Evolutionary conservation across 148 eudicot species (phyloP), one percentile per base, ranked within the genome.

Genomic region (Silene latifolia): DNA sequence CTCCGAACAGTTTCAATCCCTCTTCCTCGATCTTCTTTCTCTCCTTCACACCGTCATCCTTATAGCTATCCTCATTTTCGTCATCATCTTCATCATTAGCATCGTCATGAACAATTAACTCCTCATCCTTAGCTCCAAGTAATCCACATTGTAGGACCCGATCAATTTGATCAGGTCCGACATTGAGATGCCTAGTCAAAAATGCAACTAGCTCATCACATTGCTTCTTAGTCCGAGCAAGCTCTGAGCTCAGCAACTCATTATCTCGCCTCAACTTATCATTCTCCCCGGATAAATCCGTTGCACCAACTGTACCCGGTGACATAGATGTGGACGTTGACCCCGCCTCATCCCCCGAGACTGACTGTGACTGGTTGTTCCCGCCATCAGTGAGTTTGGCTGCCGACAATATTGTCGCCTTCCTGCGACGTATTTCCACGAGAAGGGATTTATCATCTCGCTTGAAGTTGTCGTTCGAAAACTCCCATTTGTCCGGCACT

Each of bases 401-500:
- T 15, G 53, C 17, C 1, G 67, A 25, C 9, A 23, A 12, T 4
- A 9, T 15, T 4, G 78, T 15, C 0, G 89, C 74, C 77, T 94
- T 91, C 17, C 96, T 86, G 14, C 98, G 96, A 14, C 97, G 89
- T 27, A 94, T 90, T 7, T 63, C 69, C 3, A 79, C 69, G 8
- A 94, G 89, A 69, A 91, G 97, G 25, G 89, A 83, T 53, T 81
- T 86, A 20, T 87, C 80, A 4, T 85, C 97, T 76, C 85, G 84
- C 81, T 82, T 86, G 82, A 94, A 94, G 77, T 86, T 88, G 56
- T 90, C 97, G 72, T 94, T 91, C 8, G 96, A 88, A 63, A 94
- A 94, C 69, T 94, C 98, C 98, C 98, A 91, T 72, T 87, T 94
- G 83, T 91, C 96, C 3, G 98, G 93, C 54, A 90, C 98, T 10